phyloP scores from a whole-genome alignment of 2,329 filamentous ascomycete species.

The Trichoderma koningii region DNA sequence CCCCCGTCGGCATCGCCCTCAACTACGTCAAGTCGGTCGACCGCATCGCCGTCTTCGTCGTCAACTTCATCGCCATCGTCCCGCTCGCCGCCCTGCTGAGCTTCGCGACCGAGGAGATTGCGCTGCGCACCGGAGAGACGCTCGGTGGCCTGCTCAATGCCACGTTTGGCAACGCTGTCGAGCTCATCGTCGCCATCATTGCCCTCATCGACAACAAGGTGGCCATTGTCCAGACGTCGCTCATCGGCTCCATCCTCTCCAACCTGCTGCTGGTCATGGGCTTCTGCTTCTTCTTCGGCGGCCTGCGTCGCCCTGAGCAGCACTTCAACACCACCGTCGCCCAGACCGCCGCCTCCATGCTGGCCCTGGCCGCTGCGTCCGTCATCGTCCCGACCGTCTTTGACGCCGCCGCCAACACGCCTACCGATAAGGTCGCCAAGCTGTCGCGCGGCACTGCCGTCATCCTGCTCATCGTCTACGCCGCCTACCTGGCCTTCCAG shows the following conservation, averaged over 20 bases:
- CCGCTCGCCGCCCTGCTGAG: conserved; percentile 84
- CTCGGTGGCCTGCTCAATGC: conserved; percentile 88
- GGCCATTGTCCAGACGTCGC: conserved; percentile 85
- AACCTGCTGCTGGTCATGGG: conserved; percentile 87
- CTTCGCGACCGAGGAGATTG: conserved; percentile 89
- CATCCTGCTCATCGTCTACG: conserved; percentile 83
- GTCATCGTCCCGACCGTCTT: conserved; percentile 92
- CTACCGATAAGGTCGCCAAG: conserved; percentile 54
- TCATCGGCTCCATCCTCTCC: conserved; percentile 89
- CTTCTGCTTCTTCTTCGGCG: conserved; percentile 90
- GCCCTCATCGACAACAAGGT: conserved; percentile 74
- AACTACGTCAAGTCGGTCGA: conserved; percentile 61
- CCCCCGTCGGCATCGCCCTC: conserved; percentile 76
- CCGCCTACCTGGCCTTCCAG: conserved; percentile 84
- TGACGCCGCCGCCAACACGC: conserved; percentile 52
- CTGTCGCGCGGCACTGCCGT: conserved; percentile 74
- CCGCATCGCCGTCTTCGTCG: conserved; percentile 70
- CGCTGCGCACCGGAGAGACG: conserved; percentile 78
- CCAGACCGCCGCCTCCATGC: conserved; percentile 80
- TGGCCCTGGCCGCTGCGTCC: conserved; percentile 76
- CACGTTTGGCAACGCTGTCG: conserved; percentile 89
- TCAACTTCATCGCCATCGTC: conserved; percentile 94
- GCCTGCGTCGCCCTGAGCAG: conserved; percentile 76
- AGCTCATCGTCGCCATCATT: conserved; percentile 85
- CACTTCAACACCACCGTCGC: conserved; percentile 91